A percentile compares a stretch with the other conserved stretches of the same genome.
Evolutionary conservation across 73 alveolate species (phyloP).

Genomic region (Paramecium biaurelia): DNA sequence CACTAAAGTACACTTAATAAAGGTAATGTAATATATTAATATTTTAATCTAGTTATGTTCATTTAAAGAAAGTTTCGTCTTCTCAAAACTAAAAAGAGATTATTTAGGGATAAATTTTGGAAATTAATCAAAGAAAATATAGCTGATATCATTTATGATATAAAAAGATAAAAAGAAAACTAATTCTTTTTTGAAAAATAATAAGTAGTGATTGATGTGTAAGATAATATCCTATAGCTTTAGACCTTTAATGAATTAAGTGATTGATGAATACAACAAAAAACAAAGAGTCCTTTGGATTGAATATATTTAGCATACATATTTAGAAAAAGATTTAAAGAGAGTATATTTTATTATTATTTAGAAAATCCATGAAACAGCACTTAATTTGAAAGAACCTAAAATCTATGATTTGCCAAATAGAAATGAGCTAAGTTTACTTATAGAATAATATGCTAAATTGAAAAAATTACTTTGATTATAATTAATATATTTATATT

Average conservation of each 20-base stretch:
- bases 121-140: conserved; percentile 14
- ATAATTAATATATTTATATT: neutral
- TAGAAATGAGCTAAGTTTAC: neutral
- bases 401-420: neutral
- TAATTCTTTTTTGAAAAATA: neutral
- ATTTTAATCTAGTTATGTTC: neutral
- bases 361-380: conserved; percentile 1
- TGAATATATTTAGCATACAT: neutral
- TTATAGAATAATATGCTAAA: neutral
- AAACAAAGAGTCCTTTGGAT: neutral
- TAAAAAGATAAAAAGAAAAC: neutral
- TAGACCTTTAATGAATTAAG: neutral
- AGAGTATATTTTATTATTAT: neutral
- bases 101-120: neutral
- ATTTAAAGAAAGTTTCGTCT: conserved; percentile 10
- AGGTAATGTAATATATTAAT: neutral
- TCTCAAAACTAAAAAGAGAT: neutral
- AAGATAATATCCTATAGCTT: neutral
- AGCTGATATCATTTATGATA: neutral
- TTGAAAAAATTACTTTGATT: neutral
- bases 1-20: conserved; percentile 26
- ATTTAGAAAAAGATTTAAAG: neutral
- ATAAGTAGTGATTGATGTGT: conserved; percentile 14
- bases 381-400: neutral
- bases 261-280: neutral